Percentiles rank a stretch among this genome's conserved stretches.
phyloP scores from a whole-genome alignment of 192 early-diverging fungal genomes.

The Cetraspora pellucida region DNA sequence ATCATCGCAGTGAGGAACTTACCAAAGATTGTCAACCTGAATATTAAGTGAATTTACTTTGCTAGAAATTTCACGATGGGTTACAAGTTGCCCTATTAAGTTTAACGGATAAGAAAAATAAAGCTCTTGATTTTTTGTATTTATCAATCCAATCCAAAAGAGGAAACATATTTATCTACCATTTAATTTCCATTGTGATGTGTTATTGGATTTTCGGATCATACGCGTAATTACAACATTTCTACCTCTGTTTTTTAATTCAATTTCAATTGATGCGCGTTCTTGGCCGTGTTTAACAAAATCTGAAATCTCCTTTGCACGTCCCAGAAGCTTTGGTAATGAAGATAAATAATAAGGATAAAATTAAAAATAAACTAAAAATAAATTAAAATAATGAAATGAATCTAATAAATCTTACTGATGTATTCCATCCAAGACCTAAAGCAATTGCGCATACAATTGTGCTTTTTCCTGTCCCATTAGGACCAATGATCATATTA shows the following conservation, averaged over 20 bases:
- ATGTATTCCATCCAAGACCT: constrained; percentile 82
- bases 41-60: constrained; percentile 69
- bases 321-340: constrained; percentile 65
- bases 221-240: constrained; percentile 63
- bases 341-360: not conserved
- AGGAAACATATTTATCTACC: constrained; percentile 47
- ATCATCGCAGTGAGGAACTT: constrained; percentile 20
- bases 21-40: constrained; percentile 97
- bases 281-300: constrained; percentile 90
- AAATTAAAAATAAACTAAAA: not conserved
- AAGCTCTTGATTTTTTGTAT: not conserved
- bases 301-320: constrained; percentile 87
- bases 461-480: constrained; percentile 95
- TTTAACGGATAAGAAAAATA: constrained; percentile 5
- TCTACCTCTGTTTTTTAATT: constrained; percentile 61
- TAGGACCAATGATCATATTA: constrained; percentile 98
- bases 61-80: constrained; percentile 67
- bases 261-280: constrained; percentile 82
- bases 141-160: not conserved
- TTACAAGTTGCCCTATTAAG: constrained; percentile 54
- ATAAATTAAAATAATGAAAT: not conserved
- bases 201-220: constrained; percentile 66
- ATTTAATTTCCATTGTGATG: constrained; percentile 79
- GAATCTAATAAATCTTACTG: constrained; percentile 35
- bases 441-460: constrained; percentile 95